phyloP scores from a whole-genome alignment of 2,329 filamentous ascomycete species.

The Sarocladium strictum region DNA sequence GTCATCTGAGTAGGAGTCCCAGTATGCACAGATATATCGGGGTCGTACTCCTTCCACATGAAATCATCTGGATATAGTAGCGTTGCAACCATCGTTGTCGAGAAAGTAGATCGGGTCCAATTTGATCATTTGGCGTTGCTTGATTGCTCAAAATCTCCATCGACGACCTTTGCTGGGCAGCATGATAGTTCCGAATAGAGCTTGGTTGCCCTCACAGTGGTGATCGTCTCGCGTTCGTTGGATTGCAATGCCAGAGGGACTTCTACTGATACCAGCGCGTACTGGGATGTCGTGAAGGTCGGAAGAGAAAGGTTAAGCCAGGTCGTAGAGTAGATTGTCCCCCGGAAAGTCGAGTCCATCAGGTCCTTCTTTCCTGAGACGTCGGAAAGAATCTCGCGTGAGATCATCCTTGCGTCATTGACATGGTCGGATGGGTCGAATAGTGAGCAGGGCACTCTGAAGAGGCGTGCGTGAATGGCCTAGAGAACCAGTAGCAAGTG shows the following conservation, averaged over 20 bases:
- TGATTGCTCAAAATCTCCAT: neutral
- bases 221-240: conserved; percentile 15
- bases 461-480: conserved; percentile 48
- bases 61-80: conserved; percentile 8
- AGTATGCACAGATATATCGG: neutral
- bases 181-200: conserved; percentile 32
- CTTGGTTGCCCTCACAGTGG: conserved; percentile 23
- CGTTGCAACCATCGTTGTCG: neutral
- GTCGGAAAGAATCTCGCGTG: conserved; percentile 7
- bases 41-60: neutral
- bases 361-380: conserved; percentile 14
- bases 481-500: conserved; percentile 47
- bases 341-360: conserved; percentile 31
- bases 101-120: neutral
- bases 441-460: conserved; percentile 49
- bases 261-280: conserved; percentile 36
- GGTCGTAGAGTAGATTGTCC: conserved; percentile 37
- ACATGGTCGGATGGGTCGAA: conserved; percentile 21
- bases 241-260: neutral
- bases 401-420: accelerated
- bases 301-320: conserved; percentile 40
- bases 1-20: neutral
- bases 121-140: neutral
- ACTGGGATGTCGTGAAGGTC: conserved; percentile 35
- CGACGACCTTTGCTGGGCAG: conserved; percentile 22